These are phyloP conservation scores for Botrytis medusae DNA, from an alignment of 2,329 filamentous ascomycete genomes.

Conservation along the genomic window DNA sequence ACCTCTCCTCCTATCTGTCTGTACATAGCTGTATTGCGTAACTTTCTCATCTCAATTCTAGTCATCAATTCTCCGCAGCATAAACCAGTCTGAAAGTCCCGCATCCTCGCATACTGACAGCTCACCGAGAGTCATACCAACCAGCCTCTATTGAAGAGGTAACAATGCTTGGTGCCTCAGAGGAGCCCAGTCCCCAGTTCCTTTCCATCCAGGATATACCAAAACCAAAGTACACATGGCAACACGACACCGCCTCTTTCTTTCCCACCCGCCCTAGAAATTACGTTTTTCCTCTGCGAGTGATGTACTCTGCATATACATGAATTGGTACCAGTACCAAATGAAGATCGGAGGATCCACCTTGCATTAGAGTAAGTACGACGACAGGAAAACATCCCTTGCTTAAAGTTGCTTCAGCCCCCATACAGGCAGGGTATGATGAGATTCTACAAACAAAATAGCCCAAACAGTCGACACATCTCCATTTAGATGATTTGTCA, in stretches of 20 bases:
- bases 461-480: background rate
- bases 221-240: conserved; percentile 11
- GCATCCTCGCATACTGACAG: conserved; percentile 21
- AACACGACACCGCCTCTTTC: conserved; percentile 14
- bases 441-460: background rate
- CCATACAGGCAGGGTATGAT: background rate
- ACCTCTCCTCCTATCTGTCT: background rate
- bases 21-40: background rate
- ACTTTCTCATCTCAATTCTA: conserved; percentile 19
- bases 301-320: conserved; percentile 16
- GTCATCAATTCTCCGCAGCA: conserved; percentile 21
- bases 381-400: conserved; percentile 10
- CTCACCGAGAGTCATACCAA: conserved; percentile 20
- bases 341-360: conserved; percentile 6
- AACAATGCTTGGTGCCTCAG: background rate
- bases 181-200: background rate
- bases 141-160: background rate
- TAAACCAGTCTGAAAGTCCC: background rate
- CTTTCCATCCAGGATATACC: conserved; percentile 2
- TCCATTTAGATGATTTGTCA: background rate
- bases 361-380: conserved; percentile 9
- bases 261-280: conserved; percentile 12
- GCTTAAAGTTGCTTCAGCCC: conserved; percentile 14
- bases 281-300: background rate
- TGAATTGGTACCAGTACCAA: conserved; percentile 16